phyloP scores from a whole-genome alignment of 129 eudicot genomes.

The Centaurea solstitialis region DNA sequence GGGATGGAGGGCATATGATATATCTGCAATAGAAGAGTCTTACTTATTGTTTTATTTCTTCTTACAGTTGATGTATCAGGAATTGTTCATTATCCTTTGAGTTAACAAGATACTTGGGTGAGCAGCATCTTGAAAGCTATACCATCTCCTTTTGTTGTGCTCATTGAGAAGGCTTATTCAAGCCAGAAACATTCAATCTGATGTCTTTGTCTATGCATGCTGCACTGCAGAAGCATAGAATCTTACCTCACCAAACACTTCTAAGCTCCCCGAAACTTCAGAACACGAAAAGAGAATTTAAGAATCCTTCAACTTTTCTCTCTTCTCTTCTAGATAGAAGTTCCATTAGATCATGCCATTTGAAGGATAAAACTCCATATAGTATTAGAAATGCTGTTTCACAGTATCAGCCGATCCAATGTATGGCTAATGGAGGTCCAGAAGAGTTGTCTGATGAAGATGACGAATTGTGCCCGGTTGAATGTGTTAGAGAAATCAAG shows the following conservation, averaged over 20 bases:
- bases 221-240: constrained; percentile 42
- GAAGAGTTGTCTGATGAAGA: constrained; percentile 70
- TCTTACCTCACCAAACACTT: constrained; percentile 29
- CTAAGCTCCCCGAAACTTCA: constrained; percentile 23
- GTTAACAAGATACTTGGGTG: constrained; percentile 3
- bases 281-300: constrained; percentile 19
- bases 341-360: constrained; percentile 8
- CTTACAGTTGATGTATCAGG: constrained; percentile 17
- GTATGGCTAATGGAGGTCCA: constrained; percentile 36
- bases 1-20: not conserved
- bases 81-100: not conserved
- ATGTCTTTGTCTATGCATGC: constrained; percentile 35
- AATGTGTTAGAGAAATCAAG: constrained; percentile 85
- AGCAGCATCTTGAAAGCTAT: not conserved
- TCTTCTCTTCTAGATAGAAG: constrained; percentile 30
- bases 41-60: not conserved
- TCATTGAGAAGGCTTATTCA: constrained; percentile 13
- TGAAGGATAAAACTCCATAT: constrained; percentile 29
- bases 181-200: not conserved
- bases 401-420: constrained; percentile 17
- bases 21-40: not conserved
- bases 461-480: constrained; percentile 91
- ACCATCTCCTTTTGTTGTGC: not conserved
- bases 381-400: not conserved
- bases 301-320: constrained; percentile 8